Percentiles rank a stretch among this genome's conserved stretches.
These are phyloP conservation scores for Trypanosoma caninum DNA, from an alignment of 208 protist genomes.

Conservation along the genomic window DNA sequence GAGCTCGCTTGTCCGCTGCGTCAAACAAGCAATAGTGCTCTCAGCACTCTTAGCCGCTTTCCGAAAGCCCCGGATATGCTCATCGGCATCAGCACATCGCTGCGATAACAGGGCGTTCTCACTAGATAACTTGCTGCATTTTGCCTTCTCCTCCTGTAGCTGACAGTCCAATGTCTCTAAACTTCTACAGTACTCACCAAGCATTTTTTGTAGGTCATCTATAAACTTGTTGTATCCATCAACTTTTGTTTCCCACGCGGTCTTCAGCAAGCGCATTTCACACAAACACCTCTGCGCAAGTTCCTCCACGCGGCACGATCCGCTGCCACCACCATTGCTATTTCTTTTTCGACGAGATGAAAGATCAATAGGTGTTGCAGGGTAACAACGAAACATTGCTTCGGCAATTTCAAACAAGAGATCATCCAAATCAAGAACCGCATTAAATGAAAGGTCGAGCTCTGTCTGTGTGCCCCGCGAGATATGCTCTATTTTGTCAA, in stretches of 20 bases:
- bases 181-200: constrained; percentile 22
- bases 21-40: constrained; percentile 1
- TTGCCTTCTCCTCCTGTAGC: constrained; percentile 17
- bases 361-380: constrained; percentile 22
- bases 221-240: constrained; percentile 31
- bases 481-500: not conserved
- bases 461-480: constrained; percentile 23
- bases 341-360: too few relatives aligned
- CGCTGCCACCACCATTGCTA: not conserved
- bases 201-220: constrained; percentile 18
- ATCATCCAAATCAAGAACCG: constrained; percentile 32
- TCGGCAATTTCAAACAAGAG: constrained; percentile 35
- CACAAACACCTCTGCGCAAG: constrained; percentile 21
- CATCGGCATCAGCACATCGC: constrained; percentile 15
- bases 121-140: constrained; percentile 1
- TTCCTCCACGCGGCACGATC: constrained; percentile 2
- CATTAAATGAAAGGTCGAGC: constrained; percentile 2
- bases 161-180: constrained; percentile 18
- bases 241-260: constrained; percentile 23
- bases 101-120: constrained; percentile 6
- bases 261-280: constrained; percentile 18
- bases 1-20: constrained; percentile 8
- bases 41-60: not conserved
- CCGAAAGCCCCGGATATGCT: constrained; percentile 5
- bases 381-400: constrained; percentile 27